Evolutionary conservation across 768 basidiomycete genomes (phyloP).

Genomic region (Termitomyces sp.): DNA sequence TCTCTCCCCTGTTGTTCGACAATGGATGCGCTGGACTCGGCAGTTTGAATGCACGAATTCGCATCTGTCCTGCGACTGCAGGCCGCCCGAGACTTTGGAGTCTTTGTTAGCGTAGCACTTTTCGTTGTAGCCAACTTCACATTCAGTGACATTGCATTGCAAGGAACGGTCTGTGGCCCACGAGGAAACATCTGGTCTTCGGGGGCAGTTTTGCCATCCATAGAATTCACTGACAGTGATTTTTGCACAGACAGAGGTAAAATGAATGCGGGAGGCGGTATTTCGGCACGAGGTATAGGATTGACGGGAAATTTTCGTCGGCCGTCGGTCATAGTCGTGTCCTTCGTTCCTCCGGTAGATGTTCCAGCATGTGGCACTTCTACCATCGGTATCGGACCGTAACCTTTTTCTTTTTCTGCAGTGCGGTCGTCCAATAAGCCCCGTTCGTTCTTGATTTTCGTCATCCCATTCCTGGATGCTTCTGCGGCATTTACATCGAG

Average conservation of each 20-base stretch:
- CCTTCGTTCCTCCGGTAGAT: not conserved
- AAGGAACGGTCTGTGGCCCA: no score
- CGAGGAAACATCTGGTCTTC: not conserved
- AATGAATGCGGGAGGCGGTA: not conserved
- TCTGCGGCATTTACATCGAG: slow-evolving; percentile 3
- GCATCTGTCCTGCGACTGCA: not conserved
- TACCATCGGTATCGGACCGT: not conserved
- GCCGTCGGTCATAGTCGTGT: not conserved
- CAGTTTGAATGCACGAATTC: no score
- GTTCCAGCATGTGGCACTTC: not conserved
- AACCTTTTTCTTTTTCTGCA: slow-evolving; percentile 1
- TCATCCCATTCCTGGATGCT: not conserved
- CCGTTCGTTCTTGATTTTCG: not conserved
- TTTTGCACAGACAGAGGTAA: not conserved
- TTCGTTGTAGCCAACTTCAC: not conserved
- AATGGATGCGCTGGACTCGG: no score
- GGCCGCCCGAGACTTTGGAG: not conserved
- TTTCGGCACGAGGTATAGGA: not conserved
- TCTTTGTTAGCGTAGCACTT: not conserved
- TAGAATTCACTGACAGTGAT: not conserved
- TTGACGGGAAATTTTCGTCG: not conserved
- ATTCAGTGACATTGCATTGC: not conserved
- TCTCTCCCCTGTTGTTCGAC: no score
- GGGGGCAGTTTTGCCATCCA: not conserved
- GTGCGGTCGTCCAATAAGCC: not conserved